Base-by-base conservation (phyloP, 208 protist species). In the Trypanosoma lewisi region DNA sequence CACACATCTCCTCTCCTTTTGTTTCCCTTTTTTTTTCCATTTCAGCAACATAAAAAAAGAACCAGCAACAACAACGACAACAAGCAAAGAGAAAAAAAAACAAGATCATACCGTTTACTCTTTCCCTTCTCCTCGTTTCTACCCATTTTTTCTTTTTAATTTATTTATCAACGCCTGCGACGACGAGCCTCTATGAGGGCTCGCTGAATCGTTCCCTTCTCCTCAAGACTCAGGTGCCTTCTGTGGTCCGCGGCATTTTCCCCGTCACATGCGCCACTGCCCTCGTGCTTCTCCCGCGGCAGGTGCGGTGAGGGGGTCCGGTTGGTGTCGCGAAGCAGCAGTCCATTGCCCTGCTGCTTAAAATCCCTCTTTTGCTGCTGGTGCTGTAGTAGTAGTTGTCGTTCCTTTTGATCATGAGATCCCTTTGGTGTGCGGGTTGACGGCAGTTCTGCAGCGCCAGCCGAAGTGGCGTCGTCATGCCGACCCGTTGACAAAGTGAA, bases 21-120 rank as follows among this genome's bases (percentile, higher is more conserved):
- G n/a, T n/a, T n/a, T 30, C 12, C 19, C 36, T 34, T 51, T 27
- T 6, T 45, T 17, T 23, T 23, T 60, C 9, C 21, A 8, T 14
- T 45, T 52, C 19, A 69, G 31, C 56, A 42, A 56, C 47, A 51
- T 55, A 62, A 39, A 53, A 68, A 21, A 68, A 68, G 50, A 42
- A 59, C 51, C 21, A 61, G 19, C 39, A 36, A 30, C 12, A 63
- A 53, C 2, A 50, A 36, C 4, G 37, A 54, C 27, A 50, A 47
- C n/a, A 51, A 55, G 4, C 16, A 55, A 58, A 25, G 37, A 56
- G 14, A 67, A 19, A 12, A 51, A 50, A 47, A 9, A 4, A 45
- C 7, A 6, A 50, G 5, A 19, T 28, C 23, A 4, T 54, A 3
- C 19, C n/a, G 4, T 58, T 45, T 28, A n/a, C 39, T 25, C 19